phyloP scores from a whole-genome alignment of 2,329 filamentous ascomycete genomes.

The Biscogniauxia sp. region DNA sequence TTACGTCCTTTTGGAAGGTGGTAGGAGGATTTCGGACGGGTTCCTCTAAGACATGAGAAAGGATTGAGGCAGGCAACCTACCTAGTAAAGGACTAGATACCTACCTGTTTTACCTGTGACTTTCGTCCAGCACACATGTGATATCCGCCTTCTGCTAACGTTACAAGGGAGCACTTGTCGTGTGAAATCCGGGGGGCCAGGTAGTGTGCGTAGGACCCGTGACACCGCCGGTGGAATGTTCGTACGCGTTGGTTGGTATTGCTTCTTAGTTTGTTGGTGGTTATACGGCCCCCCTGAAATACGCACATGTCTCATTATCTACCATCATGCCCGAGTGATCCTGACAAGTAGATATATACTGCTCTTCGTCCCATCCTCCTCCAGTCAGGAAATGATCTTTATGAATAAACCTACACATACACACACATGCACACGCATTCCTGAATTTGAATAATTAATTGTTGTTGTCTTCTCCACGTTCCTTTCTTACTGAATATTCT shows the following conservation, averaged over 20 bases:
- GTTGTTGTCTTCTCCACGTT: neutral
- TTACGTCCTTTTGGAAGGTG: neutral
- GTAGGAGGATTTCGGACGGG: neutral
- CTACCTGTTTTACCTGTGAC: neutral
- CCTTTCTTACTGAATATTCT: neutral
- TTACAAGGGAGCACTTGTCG: neutral
- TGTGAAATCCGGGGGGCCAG: neutral
- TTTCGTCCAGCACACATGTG: neutral
- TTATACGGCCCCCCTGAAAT: neutral
- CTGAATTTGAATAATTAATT: neutral
- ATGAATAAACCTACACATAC: neutral
- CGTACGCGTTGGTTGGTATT: neutral
- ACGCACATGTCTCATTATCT: no score
- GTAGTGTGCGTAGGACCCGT: neutral
- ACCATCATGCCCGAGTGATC: no score
- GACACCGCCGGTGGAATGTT: neutral
- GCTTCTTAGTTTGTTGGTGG: neutral
- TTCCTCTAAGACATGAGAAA: neutral
- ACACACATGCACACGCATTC: neutral
- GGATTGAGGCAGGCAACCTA: neutral
- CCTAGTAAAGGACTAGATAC: neutral
- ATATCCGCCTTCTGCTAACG: neutral
- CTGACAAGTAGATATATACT: no score
- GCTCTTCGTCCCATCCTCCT: neutral
- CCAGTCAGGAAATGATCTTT: neutral